Conservation (phyloP, 768 basidiomycete genomes). For the Antrodiella citrinella region DNA sequence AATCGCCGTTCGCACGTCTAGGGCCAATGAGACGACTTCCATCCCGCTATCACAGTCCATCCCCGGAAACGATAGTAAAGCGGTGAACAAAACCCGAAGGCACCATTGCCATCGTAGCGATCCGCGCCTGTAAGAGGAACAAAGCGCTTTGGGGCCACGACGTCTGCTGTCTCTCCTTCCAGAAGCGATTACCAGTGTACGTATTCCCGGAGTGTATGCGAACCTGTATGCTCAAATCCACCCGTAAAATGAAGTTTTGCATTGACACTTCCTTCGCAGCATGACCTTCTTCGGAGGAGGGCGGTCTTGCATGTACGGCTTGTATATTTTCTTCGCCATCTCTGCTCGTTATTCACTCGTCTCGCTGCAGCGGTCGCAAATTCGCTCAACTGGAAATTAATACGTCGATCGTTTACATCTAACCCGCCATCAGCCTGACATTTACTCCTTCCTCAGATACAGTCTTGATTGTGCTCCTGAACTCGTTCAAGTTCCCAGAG, state of each 20-base stretch:
- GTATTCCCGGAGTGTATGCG: slow-evolving; percentile 37
- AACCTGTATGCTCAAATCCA: slow-evolving; percentile 25
- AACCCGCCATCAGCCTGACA: slow-evolving; percentile 6
- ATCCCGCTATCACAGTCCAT: slow-evolving; percentile 50
- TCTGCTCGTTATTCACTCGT: background rate
- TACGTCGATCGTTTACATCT: background rate
- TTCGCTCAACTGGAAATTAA: slow-evolving; percentile 20
- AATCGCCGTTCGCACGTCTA: background rate
- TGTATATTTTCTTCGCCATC: background rate
- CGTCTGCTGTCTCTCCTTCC: slow-evolving; percentile 35
- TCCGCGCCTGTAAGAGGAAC: slow-evolving; percentile 40
- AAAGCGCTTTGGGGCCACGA: slow-evolving; percentile 52
- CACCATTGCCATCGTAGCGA: slow-evolving; percentile 33
- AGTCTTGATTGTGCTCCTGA: slow-evolving; percentile 2
- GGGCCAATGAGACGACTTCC: slow-evolving; percentile 34
- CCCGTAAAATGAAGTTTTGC: background rate
- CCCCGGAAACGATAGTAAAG: slow-evolving; percentile 31
- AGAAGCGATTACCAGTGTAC: slow-evolving; percentile 26
- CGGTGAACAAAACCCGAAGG: slow-evolving; percentile 35
- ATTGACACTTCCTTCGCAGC: background rate
- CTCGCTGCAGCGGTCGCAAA: slow-evolving; percentile 11
- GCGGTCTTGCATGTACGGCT: slow-evolving; percentile 10
- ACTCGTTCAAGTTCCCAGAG: no score
- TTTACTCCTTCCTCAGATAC: slow-evolving; percentile 6
- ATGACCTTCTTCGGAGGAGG: slow-evolving; percentile 11